Conservation (phyloP, 345 rosid species). For the Gossypium arboreum region DNA sequence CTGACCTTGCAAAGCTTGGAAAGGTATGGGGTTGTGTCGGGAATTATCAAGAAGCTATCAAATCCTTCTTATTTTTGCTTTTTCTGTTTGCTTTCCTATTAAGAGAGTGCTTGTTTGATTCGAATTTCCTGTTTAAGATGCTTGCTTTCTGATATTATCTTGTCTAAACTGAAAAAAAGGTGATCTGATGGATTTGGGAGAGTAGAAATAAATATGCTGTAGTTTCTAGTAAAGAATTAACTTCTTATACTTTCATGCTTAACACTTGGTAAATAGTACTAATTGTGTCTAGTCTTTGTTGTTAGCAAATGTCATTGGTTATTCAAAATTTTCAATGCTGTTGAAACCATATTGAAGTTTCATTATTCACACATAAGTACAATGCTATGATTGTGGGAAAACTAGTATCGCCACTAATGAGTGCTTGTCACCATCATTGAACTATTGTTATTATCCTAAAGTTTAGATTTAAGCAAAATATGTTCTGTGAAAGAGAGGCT, state of each 20-base stretch:
- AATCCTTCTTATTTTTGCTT: neutral
- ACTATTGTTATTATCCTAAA: neutral
- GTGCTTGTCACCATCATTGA: neutral
- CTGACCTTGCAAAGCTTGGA: constrained; percentile 61
- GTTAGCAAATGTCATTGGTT: neutral
- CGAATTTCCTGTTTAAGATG: neutral
- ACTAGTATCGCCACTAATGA: neutral
- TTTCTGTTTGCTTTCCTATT: constrained; percentile 6
- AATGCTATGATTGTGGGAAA: neutral
- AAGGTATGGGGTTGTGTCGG: constrained; percentile 40
- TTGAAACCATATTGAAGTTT: neutral
- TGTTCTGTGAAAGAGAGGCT: neutral
- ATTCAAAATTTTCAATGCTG: neutral
- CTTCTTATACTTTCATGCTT: neutral
- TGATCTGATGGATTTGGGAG: neutral
- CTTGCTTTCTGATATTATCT: neutral
- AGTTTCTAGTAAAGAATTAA: neutral
- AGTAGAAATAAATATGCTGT: neutral
- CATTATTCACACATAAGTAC: neutral
- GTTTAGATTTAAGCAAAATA: neutral
- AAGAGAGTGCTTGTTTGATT: neutral
- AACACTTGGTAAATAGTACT: neutral
- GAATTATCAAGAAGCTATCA: constrained; percentile 9
- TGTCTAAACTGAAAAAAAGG: neutral
- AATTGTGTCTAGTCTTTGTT: neutral